These are phyloP conservation scores for Cryptosporidium xiaoi DNA, from an alignment of 169 alveolate species.

Conservation along the genomic window DNA sequence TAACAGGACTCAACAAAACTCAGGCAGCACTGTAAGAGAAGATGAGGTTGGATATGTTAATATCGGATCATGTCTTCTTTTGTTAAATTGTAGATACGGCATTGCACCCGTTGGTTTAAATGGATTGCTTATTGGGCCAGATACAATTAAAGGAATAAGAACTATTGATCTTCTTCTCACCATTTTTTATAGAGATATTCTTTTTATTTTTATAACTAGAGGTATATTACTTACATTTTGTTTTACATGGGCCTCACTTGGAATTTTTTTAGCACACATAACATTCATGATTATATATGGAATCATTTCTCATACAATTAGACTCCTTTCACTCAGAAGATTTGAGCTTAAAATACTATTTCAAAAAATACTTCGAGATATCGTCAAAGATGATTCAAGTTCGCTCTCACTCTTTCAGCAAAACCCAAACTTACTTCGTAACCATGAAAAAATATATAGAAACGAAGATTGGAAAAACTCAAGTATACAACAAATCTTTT, in stretches of 20 bases:
- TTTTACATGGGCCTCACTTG: conserved; percentile 76
- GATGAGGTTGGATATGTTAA: conserved; percentile 65
- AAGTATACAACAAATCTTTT: conserved; percentile 2
- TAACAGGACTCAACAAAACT: neutral
- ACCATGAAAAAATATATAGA: conserved; percentile 4
- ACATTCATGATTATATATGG: conserved; percentile 58
- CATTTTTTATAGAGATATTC: conserved; percentile 65
- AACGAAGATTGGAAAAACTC: conserved; percentile 56
- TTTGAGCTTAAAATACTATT: conserved; percentile 74
- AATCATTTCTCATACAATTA: conserved; percentile 59
- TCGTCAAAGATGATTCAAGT: conserved; percentile 40
- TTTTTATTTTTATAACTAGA: conserved; percentile 57
- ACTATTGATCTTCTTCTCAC: conserved; percentile 64
- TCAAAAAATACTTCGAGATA: conserved; percentile 53
- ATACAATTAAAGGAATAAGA: conserved; percentile 73
- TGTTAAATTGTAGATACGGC: conserved; percentile 71
- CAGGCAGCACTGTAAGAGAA: conserved; percentile 4
- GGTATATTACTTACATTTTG: conserved; percentile 69
- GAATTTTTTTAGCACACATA: conserved; percentile 71
- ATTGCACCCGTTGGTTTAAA: conserved; percentile 76
- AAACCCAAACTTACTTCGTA: neutral
- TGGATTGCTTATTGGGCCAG: conserved; percentile 77
- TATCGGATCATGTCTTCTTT: conserved; percentile 59
- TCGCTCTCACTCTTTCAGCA: neutral
- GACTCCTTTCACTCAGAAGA: conserved; percentile 75